Percentiles rank a stretch among this genome's conserved stretches.
Conservation (phyloP, 108 stramenopile species). For the Fistulifera pelliculosa region DNA sequence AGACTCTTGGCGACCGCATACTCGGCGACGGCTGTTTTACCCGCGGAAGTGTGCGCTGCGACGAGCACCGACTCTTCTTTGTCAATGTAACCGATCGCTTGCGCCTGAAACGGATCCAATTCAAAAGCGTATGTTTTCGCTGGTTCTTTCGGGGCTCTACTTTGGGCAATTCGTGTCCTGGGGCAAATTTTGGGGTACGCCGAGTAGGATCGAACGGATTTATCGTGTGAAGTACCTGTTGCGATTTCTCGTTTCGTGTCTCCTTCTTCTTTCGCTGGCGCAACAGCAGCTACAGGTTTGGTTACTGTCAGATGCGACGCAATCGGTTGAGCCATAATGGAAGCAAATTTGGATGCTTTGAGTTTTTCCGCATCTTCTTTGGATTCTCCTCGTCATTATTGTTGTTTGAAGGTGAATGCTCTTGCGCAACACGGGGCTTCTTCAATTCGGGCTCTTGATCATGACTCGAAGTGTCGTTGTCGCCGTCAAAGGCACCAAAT, state of each 20-base stretch:
- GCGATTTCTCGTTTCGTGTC: constrained; percentile 41
- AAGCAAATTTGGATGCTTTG: constrained; percentile 1
- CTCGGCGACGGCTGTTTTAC: constrained; percentile 88
- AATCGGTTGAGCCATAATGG: constrained; percentile 14
- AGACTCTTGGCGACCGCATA: constrained; percentile 97
- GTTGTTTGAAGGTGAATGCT: constrained; percentile 1
- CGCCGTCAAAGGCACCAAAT: constrained; percentile 82
- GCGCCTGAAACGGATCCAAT: constrained; percentile 94
- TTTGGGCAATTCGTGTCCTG: constrained; percentile 69
- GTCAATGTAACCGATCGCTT: constrained; percentile 89
- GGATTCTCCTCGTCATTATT: background rate
- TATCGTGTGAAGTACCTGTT: constrained; percentile 82
- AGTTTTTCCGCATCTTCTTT: constrained; percentile 1
- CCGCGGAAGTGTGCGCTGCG: constrained; percentile 91
- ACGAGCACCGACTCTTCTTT: constrained; percentile 92
- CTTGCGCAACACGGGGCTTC: background rate
- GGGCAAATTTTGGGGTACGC: constrained; percentile 53
- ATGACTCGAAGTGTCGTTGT: constrained; percentile 9
- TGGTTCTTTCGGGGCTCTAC: constrained; percentile 48
- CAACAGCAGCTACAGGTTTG: background rate
- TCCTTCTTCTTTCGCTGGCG: constrained; percentile 10
- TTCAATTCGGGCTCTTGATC: background rate
- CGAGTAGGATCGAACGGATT: constrained; percentile 75
- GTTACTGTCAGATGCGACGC: constrained; percentile 3
- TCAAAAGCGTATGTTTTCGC: constrained; percentile 93